phyloP scores from a whole-genome alignment of 106 monocot genomes.

The Vanilla planifolia region DNA sequence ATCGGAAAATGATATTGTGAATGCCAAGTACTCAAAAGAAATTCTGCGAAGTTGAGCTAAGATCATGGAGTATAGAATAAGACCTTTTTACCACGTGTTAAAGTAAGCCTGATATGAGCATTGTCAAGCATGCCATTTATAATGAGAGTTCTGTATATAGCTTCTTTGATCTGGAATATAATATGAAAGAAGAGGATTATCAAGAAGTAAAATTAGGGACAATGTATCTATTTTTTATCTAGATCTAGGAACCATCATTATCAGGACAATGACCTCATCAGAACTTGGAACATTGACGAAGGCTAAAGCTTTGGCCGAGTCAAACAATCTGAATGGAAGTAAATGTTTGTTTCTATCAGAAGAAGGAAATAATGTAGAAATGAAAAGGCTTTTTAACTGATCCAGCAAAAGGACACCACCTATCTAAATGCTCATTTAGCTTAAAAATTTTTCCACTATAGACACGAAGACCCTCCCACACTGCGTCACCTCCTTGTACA shows the following conservation, averaged over 20 bases:
- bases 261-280: constrained; percentile 47
- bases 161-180: constrained; percentile 69
- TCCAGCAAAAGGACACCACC: constrained; percentile 25
- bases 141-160: constrained; percentile 85
- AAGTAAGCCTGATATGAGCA: constrained; percentile 90
- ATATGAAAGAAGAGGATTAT: background rate
- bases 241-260: constrained; percentile 1
- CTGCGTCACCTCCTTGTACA: constrained; percentile 99
- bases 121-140: constrained; percentile 93
- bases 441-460: constrained; percentile 88
- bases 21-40: background rate
- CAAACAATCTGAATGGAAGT: constrained; percentile 51
- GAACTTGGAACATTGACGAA: constrained; percentile 74
- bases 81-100: constrained; percentile 97
- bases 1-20: background rate
- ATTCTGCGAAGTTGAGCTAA: background rate
- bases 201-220: background rate
- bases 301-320: constrained; percentile 93
- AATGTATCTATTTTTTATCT: background rate
- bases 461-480: constrained; percentile 93
- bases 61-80: background rate
- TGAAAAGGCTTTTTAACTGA: background rate
- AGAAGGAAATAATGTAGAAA: background rate
- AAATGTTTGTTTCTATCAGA: constrained; percentile 8
- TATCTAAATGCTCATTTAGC: constrained; percentile 87